Conservation (phyloP, 345 rosid genomes). For the Anastatica hierochuntica region DNA sequence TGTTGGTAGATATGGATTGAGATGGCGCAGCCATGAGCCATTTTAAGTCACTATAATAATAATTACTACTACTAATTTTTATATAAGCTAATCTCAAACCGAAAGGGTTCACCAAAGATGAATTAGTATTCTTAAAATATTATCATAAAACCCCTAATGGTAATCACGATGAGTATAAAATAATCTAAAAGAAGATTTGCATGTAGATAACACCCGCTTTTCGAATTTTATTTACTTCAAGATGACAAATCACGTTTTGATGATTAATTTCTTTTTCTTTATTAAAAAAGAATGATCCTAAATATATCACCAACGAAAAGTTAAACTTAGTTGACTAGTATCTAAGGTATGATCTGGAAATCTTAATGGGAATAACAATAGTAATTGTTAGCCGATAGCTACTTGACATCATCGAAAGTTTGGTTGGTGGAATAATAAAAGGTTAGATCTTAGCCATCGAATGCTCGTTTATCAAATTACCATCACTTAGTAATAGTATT, state of each 20-base stretch:
- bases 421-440: constrained; percentile 5
- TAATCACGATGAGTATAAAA: no score
- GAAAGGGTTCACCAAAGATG: no score
- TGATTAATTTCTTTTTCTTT: no score
- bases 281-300: constrained; percentile 9
- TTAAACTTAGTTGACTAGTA: constrained; percentile 13
- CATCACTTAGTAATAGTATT: background rate
- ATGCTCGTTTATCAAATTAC: background rate
- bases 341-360: constrained; percentile 7
- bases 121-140: no score
- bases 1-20: no score
- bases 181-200: no score
- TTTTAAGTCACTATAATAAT: constrained; percentile 4
- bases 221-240: no score
- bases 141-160: no score
- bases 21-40: constrained; percentile 1
- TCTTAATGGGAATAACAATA: background rate
- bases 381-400: constrained; percentile 6
- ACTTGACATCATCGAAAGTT: constrained; percentile 14
- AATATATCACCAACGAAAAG: constrained; percentile 12
- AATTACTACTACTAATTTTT: no score
- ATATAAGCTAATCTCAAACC: no score
- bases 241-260: no score
- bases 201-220: no score
- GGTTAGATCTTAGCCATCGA: background rate